Evolutionary conservation across 371 early-diverging fungal species (phyloP), one percentile per base, ranked within the genome.

Genomic region (Thermomucor indicae-seudaticae): DNA sequence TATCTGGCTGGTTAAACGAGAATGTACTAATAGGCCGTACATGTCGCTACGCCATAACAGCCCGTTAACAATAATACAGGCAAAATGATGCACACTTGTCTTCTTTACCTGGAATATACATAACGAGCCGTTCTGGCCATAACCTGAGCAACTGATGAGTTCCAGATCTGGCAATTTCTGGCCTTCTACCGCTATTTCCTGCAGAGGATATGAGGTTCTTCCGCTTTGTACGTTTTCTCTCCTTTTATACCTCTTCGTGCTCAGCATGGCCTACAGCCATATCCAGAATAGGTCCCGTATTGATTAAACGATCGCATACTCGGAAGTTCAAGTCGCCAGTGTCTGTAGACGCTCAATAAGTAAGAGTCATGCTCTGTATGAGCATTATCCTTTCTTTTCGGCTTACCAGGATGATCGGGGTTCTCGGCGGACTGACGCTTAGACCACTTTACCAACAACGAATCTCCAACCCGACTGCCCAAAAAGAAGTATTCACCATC

Each of bases 141-240:
- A 74, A 4, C 94, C 96, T 11, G 87, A 77, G 37, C 92, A 90
- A 7, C 81, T 83, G 1, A 92, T 91, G 4, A 96, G 59, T 51
- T 95, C 95, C 17, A 93, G 62, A 25, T 83, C 78, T n/a, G 77
- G 63, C 38, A 65, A 56, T 6, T 37, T 35, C 25, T 53, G 57
- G 24, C 35, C 32, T 20, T 43, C 43, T 19, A 31, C 45, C 29
- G 34, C 25, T 49, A 51, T 55, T 27, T 12, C 31, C 30, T 42
- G 43, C 35, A 17, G 14, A 40, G 2, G 29, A 22, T 19, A 42
- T 42, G 16, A 32, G 8, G 34, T n/a, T 10, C n/a, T 32, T 6
- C 24, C 30, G 30, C 30, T 45, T 45, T 23, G 34, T 32, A n/a
- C 34, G n/a, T 32, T 8, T 10, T n/a, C 34, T n/a, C n/a, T 32